phyloP scores from a whole-genome alignment of 2,329 filamentous ascomycete genomes.

The Aspergillus sp. region DNA sequence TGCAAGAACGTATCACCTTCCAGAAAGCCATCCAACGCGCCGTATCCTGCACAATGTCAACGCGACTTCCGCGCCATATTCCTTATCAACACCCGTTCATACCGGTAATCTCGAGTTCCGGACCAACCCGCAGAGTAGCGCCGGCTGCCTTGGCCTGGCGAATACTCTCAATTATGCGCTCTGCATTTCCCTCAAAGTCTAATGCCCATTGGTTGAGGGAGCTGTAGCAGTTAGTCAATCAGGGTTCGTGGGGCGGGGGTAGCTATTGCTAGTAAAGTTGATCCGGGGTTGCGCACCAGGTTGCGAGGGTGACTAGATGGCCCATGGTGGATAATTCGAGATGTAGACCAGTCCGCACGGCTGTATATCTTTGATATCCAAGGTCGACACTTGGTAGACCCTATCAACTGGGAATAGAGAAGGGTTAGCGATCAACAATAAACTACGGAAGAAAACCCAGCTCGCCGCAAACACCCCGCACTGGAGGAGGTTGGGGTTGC shows the following conservation, averaged over 20 bases:
- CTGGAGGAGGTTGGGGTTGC: not conserved
- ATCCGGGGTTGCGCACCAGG: slow-evolving; percentile 26
- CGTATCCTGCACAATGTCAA: slow-evolving; percentile 40
- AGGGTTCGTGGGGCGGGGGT: too few species aligned
- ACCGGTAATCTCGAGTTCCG: slow-evolving; percentile 51
- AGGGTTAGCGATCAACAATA: not conserved
- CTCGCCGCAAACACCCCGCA: not conserved
- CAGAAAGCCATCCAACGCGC: slow-evolving; percentile 60
- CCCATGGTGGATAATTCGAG: slow-evolving; percentile 23
- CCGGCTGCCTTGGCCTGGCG: slow-evolving; percentile 52
- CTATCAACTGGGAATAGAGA: too few species aligned
- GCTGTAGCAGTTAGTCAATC: slow-evolving; percentile 6
- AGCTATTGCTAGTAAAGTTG: not conserved
- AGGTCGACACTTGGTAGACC: too few species aligned
- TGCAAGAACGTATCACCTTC: slow-evolving; percentile 54
- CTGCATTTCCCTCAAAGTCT: slow-evolving; percentile 58
- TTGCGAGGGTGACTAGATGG: slow-evolving; percentile 39
- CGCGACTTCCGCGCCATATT: not conserved
- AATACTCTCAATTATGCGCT: slow-evolving; percentile 59
- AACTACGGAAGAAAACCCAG: not conserved
- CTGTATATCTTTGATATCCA: too few species aligned
- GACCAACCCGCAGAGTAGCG: slow-evolving; percentile 57
- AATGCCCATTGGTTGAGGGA: slow-evolving; percentile 47
- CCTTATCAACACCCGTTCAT: slow-evolving; percentile 2
- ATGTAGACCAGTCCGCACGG: not conserved